Percentiles rank a stretch among this genome's conserved stretches.
Evolutionary conservation across 805 yeast species (phyloP).

Genomic region (Pichia kluyveri): DNA sequence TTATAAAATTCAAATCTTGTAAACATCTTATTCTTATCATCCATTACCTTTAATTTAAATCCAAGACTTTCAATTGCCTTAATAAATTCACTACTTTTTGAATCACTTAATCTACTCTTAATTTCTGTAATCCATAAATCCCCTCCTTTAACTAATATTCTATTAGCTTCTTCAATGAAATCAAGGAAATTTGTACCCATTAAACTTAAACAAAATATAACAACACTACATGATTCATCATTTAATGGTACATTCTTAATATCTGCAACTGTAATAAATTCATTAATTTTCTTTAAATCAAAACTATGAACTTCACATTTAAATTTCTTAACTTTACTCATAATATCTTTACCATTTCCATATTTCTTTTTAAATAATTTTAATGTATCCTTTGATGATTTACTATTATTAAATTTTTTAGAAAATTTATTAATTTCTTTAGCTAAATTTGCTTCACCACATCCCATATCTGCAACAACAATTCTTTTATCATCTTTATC

Average conservation of each 20-base stretch:
- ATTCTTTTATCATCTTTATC: slow-evolving; percentile 40
- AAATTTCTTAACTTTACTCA: slow-evolving; percentile 18
- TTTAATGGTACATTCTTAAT: slow-evolving; percentile 80
- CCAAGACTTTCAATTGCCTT: slow-evolving; percentile 70
- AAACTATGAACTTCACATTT: slow-evolving; percentile 73
- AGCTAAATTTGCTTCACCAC: slow-evolving; percentile 93
- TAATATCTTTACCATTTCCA: slow-evolving; percentile 14
- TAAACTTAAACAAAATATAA: slow-evolving; percentile 86
- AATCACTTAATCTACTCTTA: slow-evolving; percentile 80
- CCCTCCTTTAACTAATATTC: slow-evolving; percentile 83
- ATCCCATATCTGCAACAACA: slow-evolving; percentile 96
- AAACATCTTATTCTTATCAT: slow-evolving; percentile 85
- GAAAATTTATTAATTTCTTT: slow-evolving; percentile 49
- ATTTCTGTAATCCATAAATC: slow-evolving; percentile 97
- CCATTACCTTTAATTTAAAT: slow-evolving; percentile 81
- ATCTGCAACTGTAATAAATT: slow-evolving; percentile 93
- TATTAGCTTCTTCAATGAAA: slow-evolving; percentile 80
- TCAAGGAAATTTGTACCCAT: slow-evolving; percentile 98
- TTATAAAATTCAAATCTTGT: slow-evolving; percentile 90
- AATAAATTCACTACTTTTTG: slow-evolving; percentile 70
- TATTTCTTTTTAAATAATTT: slow-evolving; percentile 20
- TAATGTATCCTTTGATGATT: slow-evolving; percentile 25
- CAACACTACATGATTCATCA: slow-evolving; percentile 74
- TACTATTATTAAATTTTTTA: slow-evolving; percentile 18
- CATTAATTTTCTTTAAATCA: slow-evolving; percentile 84